Conservation (phyloP, 352 stramenopile genomes). For the Aphanomyces astaci region DNA sequence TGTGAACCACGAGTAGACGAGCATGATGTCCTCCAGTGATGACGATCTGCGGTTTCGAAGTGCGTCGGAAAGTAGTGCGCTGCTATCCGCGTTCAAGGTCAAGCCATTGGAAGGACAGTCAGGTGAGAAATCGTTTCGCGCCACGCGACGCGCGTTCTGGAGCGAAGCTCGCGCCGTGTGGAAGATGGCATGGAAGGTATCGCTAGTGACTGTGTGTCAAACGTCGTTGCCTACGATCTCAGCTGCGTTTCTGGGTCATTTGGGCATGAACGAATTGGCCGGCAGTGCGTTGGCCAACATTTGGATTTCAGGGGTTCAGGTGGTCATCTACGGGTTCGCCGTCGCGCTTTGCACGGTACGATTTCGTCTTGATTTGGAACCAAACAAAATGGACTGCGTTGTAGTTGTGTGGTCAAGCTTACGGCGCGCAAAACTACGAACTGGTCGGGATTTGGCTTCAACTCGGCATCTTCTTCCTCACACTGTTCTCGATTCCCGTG, state of each 20-base stretch:
- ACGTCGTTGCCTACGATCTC: slow-evolving; percentile 74
- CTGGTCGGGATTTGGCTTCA: slow-evolving; percentile 77
- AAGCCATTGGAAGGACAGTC: not conserved
- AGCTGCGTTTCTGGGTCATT: slow-evolving; percentile 65
- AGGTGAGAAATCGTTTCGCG: not conserved
- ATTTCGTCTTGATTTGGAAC: not conserved
- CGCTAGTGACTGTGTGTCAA: slow-evolving; percentile 69
- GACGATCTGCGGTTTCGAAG: slow-evolving; percentile 7
- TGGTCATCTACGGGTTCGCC: slow-evolving; percentile 71
- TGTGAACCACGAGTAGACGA: slow-evolving; percentile 3
- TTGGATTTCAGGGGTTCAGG: slow-evolving; percentile 73
- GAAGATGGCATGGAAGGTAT: slow-evolving; percentile 80
- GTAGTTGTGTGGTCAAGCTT: slow-evolving; percentile 63
- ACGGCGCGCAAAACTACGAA: slow-evolving; percentile 66
- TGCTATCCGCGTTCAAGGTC: not conserved
- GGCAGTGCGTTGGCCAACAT: slow-evolving; percentile 62
- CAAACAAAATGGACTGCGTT: not conserved
- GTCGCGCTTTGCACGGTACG: slow-evolving; percentile 58
- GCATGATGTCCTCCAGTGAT: not conserved
- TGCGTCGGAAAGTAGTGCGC: slow-evolving; percentile 11
- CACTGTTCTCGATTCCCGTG: slow-evolving; percentile 58
- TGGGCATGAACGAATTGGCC: slow-evolving; percentile 65
- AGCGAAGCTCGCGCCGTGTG: slow-evolving; percentile 63
- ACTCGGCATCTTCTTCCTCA: slow-evolving; percentile 58
- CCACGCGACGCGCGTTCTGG: slow-evolving; percentile 26